Percentiles rank a stretch among this genome's conserved stretches.
Conservation (phyloP, 2,329 filamentous ascomycete genomes). For the Fusarium pseudoanthophilum region DNA sequence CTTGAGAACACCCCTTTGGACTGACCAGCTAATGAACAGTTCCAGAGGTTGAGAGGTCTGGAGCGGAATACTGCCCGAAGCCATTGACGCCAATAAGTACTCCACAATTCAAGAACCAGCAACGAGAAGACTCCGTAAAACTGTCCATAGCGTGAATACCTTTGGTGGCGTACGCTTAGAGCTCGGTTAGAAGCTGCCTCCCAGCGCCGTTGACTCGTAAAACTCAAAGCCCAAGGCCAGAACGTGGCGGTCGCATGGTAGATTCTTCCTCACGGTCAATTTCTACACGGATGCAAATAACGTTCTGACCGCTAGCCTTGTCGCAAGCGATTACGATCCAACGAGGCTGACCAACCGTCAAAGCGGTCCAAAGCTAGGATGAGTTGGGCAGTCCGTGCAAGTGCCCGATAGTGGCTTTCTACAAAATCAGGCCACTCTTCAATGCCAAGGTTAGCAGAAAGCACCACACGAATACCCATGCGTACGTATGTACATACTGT, state of each 20-base stretch:
- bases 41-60: not conserved
- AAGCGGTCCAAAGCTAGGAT: conserved; percentile 19
- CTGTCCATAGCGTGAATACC: not conserved
- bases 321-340: not conserved
- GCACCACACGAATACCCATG: not conserved
- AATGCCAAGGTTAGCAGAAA: conserved; percentile 27
- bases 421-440: conserved; percentile 38
- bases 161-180: conserved; percentile 30
- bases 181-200: conserved; percentile 9
- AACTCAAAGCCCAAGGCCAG: not conserved
- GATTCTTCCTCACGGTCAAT: not conserved
- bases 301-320: conserved; percentile 23
- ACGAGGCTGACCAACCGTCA: conserved; percentile 29
- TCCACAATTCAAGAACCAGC: not conserved
- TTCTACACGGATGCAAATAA: not conserved
- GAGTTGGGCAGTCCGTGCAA: conserved; percentile 28
- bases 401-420: conserved; percentile 32
- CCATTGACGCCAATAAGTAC: not conserved
- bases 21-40: not conserved
- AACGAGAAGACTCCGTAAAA: conserved; percentile 2
- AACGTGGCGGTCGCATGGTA: conserved; percentile 11
- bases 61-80: conserved; percentile 4
- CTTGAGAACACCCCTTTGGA: not conserved
- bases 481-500: conserved; percentile 5
- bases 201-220: conserved; percentile 18